Conservation (phyloP, 768 basidiomycete species). For the Podaxis sp. region DNA sequence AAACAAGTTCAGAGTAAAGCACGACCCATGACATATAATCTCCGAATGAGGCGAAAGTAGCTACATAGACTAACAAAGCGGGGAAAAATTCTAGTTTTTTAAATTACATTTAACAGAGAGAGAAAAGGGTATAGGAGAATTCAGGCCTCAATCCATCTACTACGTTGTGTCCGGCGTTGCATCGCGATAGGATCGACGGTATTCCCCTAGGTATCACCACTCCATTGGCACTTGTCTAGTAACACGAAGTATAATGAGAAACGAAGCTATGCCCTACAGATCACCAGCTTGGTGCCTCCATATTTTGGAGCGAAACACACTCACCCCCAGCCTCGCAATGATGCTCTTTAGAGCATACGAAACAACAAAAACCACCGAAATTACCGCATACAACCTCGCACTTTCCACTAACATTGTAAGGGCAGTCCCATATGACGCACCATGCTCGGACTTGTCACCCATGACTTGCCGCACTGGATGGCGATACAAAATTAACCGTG, state of each 20-base stretch:
- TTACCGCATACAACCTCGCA: background rate
- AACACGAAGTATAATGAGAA: constrained; percentile 1
- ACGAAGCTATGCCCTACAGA: constrained; percentile 1
- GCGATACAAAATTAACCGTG: background rate
- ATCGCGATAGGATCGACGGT: background rate
- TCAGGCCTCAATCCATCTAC: background rate
- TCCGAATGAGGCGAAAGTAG: no score
- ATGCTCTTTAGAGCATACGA: background rate
- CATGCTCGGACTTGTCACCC: background rate
- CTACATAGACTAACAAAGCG: no score
- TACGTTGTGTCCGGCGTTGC: background rate
- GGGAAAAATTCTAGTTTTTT: no score
- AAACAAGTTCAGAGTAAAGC: no score
- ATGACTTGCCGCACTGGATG: background rate
- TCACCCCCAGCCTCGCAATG: background rate
- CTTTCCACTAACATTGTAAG: background rate
- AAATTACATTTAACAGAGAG: background rate
- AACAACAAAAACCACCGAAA: background rate
- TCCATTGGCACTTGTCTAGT: background rate
- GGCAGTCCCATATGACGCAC: background rate
- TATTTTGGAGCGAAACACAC: background rate
- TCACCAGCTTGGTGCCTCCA: background rate
- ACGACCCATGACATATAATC: no score
- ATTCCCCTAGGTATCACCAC: background rate
- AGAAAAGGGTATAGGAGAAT: background rate